These are phyloP conservation scores for Debaryomyces prosopidis DNA, from an alignment of 805 yeast species.

Conservation along the genomic window DNA sequence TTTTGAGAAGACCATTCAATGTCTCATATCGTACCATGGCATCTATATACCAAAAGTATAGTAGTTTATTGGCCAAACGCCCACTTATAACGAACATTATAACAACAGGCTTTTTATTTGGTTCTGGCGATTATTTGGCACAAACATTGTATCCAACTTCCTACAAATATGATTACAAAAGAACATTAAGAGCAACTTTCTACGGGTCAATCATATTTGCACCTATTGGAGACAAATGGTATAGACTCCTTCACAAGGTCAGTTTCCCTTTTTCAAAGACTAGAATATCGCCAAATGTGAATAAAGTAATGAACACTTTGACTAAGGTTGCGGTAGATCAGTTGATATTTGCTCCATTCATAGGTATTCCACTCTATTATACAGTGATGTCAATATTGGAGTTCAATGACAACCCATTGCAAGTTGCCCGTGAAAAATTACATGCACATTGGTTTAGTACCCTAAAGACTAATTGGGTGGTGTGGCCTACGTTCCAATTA, in stretches of 20 bases:
- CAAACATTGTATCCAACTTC: constrained; percentile 48
- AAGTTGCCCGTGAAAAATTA: constrained; percentile 44
- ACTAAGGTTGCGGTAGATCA: constrained; percentile 71
- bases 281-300: constrained; percentile 1
- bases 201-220: constrained; percentile 79
- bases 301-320: constrained; percentile 17
- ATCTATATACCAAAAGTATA: constrained; percentile 19
- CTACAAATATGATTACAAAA: constrained; percentile 43
- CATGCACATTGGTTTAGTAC: constrained; percentile 64
- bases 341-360: constrained; percentile 71
- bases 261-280: constrained; percentile 29
- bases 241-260: constrained; percentile 48
- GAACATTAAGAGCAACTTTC: constrained; percentile 63
- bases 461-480: constrained; percentile 70
- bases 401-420: constrained; percentile 35
- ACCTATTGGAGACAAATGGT: constrained; percentile 75
- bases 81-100: constrained; percentile 49
- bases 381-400: constrained; percentile 69
- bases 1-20: no score
- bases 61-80: constrained; percentile 25
- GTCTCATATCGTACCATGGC: constrained; percentile 9
- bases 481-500: constrained; percentile 90
- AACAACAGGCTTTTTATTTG: constrained; percentile 60
- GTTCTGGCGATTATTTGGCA: constrained; percentile 74
- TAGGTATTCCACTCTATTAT: constrained; percentile 70